Evolutionary conservation across 1,284 basidiomycete species (phyloP), one percentile per base, ranked within the genome.

Genomic region (Phellinidium pouzarii): DNA sequence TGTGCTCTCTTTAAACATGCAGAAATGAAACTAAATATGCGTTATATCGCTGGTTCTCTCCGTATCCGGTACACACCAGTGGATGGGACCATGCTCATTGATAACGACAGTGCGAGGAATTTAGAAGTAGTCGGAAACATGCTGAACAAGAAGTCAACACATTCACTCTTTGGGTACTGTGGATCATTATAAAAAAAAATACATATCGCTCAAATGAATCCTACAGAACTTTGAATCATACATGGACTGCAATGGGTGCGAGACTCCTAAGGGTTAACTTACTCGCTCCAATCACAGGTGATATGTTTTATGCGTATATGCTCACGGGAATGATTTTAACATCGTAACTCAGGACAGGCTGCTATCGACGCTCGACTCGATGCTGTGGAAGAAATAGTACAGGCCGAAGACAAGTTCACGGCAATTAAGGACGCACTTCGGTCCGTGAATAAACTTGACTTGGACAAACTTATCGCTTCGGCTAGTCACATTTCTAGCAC

Each of bases 1-100:
- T 84, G 83, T 42, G 94, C 91, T 0, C 71, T 96, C 7, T 91
- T 97, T 73, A 88, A 89, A 65, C 83, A 88, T 60, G 75, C 84
- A 11, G 84, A 91, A 62, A 66, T 67, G 1, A 77, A 77, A 38
- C 67, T 86, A 48, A 87, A 87, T 56, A 78, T 78, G 0, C 76
- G 79, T 11, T 95, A 91, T 64, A 75, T 84, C 0, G 70, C 79
- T 0, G 72, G 71, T 8, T 91, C 88, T 7, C 70, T 97, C n/a
- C 78, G 81, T 26, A 92, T 97, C 56, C 74, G 77, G 11, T 95
- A 88, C 64, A 74, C 80, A 0, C 80, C 89, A 1, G 82, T 90
- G 0, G 87, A 82, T 66, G 92, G 92, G 0, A 94, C 91, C 0
- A 90, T 96, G 85, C 79, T 95, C 76, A 89, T 98, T 59, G 94